phyloP scores from a whole-genome alignment of 345 rosid genomes.

The Trapa incisa region DNA sequence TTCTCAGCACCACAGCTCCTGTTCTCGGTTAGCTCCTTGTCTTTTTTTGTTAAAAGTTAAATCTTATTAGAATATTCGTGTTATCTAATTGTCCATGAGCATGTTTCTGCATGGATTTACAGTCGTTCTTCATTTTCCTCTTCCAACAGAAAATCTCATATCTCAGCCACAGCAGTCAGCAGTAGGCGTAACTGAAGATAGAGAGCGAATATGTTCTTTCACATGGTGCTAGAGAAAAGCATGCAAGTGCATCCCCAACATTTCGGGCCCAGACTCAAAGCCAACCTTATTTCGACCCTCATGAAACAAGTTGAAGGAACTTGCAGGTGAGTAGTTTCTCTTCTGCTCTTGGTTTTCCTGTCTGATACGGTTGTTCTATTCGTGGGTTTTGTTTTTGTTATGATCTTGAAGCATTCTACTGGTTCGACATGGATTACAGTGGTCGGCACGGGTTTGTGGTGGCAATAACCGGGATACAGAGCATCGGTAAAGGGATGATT shows the following conservation, averaged over 20 bases:
- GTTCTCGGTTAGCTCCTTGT: no score
- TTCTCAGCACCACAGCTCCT: no score
- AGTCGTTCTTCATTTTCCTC: no score
- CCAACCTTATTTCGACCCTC: slow-evolving; percentile 66
- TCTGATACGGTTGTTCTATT: no score
- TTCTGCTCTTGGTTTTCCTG: no score
- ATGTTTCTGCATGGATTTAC: no score
- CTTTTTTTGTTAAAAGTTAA: no score
- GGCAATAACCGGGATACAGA: slow-evolving; percentile 77
- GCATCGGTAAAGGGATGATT: slow-evolving; percentile 76
- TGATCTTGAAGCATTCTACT: background rate
- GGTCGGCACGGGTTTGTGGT: slow-evolving; percentile 90
- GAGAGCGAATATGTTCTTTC: slow-evolving; percentile 51
- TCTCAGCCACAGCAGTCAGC: no score
- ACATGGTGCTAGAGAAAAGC: slow-evolving; percentile 72
- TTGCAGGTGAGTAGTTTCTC: slow-evolving; percentile 44
- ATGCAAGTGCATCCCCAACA: slow-evolving; percentile 86
- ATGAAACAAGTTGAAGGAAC: slow-evolving; percentile 96
- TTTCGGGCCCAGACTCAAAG: slow-evolving; percentile 79
- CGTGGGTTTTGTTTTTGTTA: background rate
- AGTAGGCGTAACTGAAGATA: no score
- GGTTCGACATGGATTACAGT: slow-evolving; percentile 18
- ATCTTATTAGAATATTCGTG: no score
- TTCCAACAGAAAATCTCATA: no score
- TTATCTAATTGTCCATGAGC: no score